phyloP scores from a whole-genome alignment of 352 stramenopile genomes.

The Phytophthora brassicae region DNA sequence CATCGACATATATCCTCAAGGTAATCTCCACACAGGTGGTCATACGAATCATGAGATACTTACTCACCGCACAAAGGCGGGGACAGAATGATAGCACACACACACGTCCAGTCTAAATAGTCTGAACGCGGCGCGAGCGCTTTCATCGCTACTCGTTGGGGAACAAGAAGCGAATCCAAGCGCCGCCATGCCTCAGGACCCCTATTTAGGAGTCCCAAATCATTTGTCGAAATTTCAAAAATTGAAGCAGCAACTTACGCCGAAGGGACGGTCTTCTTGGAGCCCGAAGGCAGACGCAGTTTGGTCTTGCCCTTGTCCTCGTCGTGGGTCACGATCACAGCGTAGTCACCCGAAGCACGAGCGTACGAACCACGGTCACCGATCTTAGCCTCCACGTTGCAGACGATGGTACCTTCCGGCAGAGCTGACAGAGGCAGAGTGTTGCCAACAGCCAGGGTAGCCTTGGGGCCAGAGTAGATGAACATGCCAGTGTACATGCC shows the following conservation, averaged over 20 bases:
- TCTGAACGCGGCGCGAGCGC: slow-evolving; percentile 29
- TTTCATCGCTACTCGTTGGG: slow-evolving; percentile 10
- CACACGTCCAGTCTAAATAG: slow-evolving; percentile 19
- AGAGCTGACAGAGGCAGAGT: slow-evolving; percentile 94
- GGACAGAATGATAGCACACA: slow-evolving; percentile 56
- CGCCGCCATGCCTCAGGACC: slow-evolving; percentile 40
- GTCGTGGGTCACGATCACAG: slow-evolving; percentile 98
- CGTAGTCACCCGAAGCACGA: slow-evolving; percentile 97
- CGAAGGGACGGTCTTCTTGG: slow-evolving; percentile 96
- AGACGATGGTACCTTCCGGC: slow-evolving; percentile 99
- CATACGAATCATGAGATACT: slow-evolving; percentile 56
- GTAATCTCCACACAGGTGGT: slow-evolving; percentile 5
- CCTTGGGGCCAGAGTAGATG: slow-evolving; percentile 98
- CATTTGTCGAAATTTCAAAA: slow-evolving; percentile 24
- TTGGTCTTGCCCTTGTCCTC: slow-evolving; percentile 98
- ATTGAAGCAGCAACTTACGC: slow-evolving; percentile 73
- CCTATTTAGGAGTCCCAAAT: slow-evolving; percentile 14
- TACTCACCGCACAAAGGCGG: slow-evolving; percentile 81
- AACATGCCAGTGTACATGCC: slow-evolving; percentile 99
- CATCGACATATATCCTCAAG: not conserved
- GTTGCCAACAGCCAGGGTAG: slow-evolving; percentile 95
- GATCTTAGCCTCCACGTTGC: slow-evolving; percentile 96
- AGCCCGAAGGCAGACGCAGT: slow-evolving; percentile 95
- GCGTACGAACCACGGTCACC: slow-evolving; percentile 97
- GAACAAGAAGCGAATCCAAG: slow-evolving; percentile 12